Evolutionary conservation across 179 eudicot genomes (phyloP).

Genomic region (Dionaea muscipula): DNA sequence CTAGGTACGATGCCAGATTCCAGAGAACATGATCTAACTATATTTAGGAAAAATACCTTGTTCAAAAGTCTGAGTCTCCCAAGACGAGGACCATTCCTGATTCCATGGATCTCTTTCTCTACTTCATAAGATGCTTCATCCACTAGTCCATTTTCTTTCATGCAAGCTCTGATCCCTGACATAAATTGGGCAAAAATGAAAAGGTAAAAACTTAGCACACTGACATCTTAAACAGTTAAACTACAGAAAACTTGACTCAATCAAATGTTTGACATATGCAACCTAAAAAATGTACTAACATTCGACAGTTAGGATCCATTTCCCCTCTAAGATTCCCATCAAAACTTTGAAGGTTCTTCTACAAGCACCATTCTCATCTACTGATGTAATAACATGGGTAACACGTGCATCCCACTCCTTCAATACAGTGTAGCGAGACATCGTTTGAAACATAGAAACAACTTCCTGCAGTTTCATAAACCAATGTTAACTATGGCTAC

Average conservation of each 20-base stretch:
- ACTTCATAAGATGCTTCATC: constrained; percentile 70
- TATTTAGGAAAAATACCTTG: too few relatives aligned
- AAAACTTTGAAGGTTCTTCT: constrained; percentile 80
- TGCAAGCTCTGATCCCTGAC: constrained; percentile 83
- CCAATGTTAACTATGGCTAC: neutral
- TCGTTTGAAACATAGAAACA: constrained; percentile 44
- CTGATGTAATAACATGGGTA: constrained; percentile 81
- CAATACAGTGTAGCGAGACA: constrained; percentile 42
- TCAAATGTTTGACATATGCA: too few relatives aligned
- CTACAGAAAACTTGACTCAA: too few relatives aligned
- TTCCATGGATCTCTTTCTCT: constrained; percentile 58
- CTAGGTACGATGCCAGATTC: too few relatives aligned
- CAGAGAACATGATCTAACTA: too few relatives aligned
- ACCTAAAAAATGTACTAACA: constrained; percentile 31
- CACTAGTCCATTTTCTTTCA: constrained; percentile 40
- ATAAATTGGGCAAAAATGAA: constrained; percentile 5
- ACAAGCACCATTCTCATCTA: constrained; percentile 66
- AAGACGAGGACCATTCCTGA: constrained; percentile 59
- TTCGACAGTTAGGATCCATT: constrained; percentile 62
- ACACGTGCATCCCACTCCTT: constrained; percentile 55
- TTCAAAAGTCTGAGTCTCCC: constrained; percentile 63
- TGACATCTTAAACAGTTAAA: too few relatives aligned
- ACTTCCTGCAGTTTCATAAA: constrained; percentile 45
- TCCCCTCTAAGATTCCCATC: constrained; percentile 90
- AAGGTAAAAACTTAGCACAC: neutral